Base-by-base conservation (phyloP, 202 grass and related monocot genomes). In the Eragrostis tef region DNA sequence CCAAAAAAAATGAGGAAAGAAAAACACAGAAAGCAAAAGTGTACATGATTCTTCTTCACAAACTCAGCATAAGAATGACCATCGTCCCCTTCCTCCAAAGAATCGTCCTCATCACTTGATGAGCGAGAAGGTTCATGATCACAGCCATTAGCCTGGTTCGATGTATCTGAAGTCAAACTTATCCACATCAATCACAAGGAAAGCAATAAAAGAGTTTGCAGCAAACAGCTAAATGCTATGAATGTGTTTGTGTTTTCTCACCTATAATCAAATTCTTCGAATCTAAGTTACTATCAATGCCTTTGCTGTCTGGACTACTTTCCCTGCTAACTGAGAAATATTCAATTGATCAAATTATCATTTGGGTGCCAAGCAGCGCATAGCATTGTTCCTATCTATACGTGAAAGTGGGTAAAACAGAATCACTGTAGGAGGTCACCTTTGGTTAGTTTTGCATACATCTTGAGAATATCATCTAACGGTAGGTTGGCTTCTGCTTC, bases 241-340 rank as follows among this genome's bases (percentile, higher is more conserved):
- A 74, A 79, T 19, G 45, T 75, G 43, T 83, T 31, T 79, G 48
- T 60, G 73, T 43, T 67, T 73, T 96, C 85, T 90, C 83, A 99
- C 97, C 97, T 89, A 89, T 87, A 87, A 70, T 84, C 74, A 90
- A 91, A 84, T 86, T 86, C 83, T 92, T 91, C 29, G 56, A 70
- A 81, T 61, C 34, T 67, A 86, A 81, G 24, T 87, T 78, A 88
- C 63, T 85, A 53, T 58, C 79, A 77, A 70, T 73, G 43, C 85
- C 78, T 78, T 73, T 86, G 71, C 81, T 64, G 81, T 65, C 82
- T 80, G 83, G 74, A 83, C 87, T 92, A 83, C 81, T 84, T 91
- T 89, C 89, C 88, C 85, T 96, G 93, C 90, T 89, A 88, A 82
- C 97, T 99, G 89, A 91, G 89, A 99, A 93, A 87, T 83, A 77